These are phyloP conservation scores for Ophiosphaerella narmari DNA, from an alignment of 2,329 filamentous ascomycete species.

Conservation along the genomic window DNA sequence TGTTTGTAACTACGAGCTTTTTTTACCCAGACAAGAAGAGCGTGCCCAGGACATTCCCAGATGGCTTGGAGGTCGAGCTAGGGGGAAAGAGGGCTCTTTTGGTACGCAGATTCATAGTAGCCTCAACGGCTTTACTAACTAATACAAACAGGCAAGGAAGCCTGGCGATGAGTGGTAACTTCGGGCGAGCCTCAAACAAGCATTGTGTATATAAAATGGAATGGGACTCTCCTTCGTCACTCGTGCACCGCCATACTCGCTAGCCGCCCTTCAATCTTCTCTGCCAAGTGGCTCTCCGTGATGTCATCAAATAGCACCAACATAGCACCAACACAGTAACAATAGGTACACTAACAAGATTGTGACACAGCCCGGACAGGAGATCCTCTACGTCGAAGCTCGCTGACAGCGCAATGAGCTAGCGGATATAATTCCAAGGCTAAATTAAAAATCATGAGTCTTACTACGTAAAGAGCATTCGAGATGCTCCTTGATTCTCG, in stretches of 20 bases:
- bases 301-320: too few relatives aligned
- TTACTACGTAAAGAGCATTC: too few relatives aligned
- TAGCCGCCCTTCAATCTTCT: too few relatives aligned
- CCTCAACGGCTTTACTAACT: constrained; percentile 4
- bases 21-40: constrained; percentile 54
- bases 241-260: too few relatives aligned
- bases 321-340: too few relatives aligned
- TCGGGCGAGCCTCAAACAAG: neutral
- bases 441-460: too few relatives aligned
- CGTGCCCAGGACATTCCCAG: constrained; percentile 52
- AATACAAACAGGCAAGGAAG: constrained; percentile 23
- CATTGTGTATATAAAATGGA: constrained; percentile 14
- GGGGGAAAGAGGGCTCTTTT: constrained; percentile 51
- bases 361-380: too few relatives aligned
- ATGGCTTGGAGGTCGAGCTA: constrained; percentile 54
- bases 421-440: too few relatives aligned
- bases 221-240: constrained; percentile 5
- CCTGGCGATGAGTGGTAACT: constrained; percentile 25
- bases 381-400: too few relatives aligned
- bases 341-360: too few relatives aligned
- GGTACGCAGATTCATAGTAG: constrained; percentile 32
- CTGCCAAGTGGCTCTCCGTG: too few relatives aligned
- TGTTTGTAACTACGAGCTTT: constrained; percentile 46
- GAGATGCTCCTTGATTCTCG: neutral
- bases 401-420: too few relatives aligned